A percentile compares a stretch with the other conserved stretches of the same genome.
Evolutionary conservation across 768 basidiomycete genomes (phyloP).

Genomic region (Tulasnella sp.): DNA sequence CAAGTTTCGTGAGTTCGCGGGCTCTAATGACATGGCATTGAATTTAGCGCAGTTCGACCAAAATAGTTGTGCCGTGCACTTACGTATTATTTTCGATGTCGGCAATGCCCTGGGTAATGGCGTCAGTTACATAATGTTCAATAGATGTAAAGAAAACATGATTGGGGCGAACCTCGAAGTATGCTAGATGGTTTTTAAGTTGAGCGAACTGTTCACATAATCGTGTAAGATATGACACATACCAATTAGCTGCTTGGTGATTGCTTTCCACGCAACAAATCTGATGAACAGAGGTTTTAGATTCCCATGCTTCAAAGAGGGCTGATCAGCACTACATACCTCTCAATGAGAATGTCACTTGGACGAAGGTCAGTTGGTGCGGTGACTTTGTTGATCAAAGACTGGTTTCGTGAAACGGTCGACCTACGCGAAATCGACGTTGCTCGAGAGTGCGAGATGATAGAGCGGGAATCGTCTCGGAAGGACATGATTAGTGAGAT

Average conservation of each 20-base stretch:
- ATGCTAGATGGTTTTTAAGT: not conserved
- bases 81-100: constrained; percentile 87
- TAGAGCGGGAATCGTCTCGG: constrained; percentile 12
- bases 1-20: constrained; percentile 82
- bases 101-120: constrained; percentile 36
- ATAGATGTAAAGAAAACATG: not conserved
- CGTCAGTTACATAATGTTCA: not conserved
- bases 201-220: not conserved
- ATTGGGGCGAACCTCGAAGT: constrained; percentile 4
- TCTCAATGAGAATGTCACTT: constrained; percentile 92
- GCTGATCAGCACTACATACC: constrained; percentile 20
- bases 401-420: constrained; percentile 64
- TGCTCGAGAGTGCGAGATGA: constrained; percentile 38
- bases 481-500: constrained; percentile 3
- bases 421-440: constrained; percentile 60
- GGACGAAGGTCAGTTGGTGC: constrained; percentile 76
- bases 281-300: constrained; percentile 22
- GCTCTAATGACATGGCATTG: constrained; percentile 30
- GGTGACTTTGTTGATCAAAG: constrained; percentile 89
- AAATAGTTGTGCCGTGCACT: not conserved
- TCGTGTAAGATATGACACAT: not conserved
- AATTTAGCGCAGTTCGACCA: not conserved
- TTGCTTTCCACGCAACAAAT: constrained; percentile 88
- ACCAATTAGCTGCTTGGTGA: constrained; percentile 84
- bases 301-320: not conserved